Percentiles rank a stretch among this genome's conserved stretches.
phyloP scores from a whole-genome alignment of 441 rosid genomes.

The Kokia cookei region DNA sequence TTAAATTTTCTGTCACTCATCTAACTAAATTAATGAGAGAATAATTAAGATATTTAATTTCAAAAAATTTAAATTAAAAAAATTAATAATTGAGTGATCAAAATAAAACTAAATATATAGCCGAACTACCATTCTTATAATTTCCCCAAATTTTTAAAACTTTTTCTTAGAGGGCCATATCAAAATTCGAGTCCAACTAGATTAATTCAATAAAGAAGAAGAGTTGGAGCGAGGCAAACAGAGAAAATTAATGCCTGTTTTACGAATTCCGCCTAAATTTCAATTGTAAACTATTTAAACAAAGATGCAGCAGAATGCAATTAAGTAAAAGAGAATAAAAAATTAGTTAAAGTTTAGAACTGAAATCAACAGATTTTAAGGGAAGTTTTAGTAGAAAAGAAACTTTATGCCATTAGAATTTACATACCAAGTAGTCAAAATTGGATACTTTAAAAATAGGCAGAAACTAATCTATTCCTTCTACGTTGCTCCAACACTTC shows the following conservation, averaged over 20 bases:
- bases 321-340: not conserved
- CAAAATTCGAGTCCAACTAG: not conserved
- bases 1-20: too few species aligned
- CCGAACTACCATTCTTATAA: too few species aligned
- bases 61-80: too few species aligned
- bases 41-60: too few species aligned
- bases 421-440: not conserved
- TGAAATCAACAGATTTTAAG: not conserved
- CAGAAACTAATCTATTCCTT: not conserved
- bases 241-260: not conserved
- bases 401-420: not conserved
- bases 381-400: not conserved
- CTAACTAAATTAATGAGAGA: too few species aligned
- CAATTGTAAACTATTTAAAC: not conserved
- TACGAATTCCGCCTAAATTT: not conserved
- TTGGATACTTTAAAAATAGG: not conserved
- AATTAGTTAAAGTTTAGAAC: not conserved
- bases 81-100: too few species aligned
- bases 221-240: not conserved
- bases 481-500: not conserved
- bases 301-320: not conserved
- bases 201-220: not conserved
- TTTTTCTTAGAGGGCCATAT: too few species aligned
- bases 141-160: too few species aligned
- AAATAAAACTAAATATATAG: too few species aligned